Evolutionary conservation across 176 grass and related monocot species (phyloP), one percentile per base, ranked within the genome.

Genomic region (Secale cereale): DNA sequence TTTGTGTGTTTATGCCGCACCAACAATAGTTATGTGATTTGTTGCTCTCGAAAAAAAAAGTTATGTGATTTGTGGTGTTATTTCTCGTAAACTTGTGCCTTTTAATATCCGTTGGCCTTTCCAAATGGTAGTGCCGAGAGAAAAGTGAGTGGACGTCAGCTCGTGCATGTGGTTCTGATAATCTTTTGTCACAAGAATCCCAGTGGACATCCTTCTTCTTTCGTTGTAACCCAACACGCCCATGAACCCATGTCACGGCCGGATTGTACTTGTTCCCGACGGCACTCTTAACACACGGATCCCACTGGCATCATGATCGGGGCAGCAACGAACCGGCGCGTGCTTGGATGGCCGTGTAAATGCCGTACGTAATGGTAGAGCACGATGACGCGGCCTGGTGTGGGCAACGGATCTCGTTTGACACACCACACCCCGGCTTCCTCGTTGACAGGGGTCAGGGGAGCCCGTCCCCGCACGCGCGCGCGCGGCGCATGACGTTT

Each of bases 321-420:
- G 59, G 59, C 16, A 30, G 77, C 25, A 79, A 8, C 77, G 36
- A 28, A 26, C 20, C 32, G n/a, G 25, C 23, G 52, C 67, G 67
- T 35, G 67, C 81, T 20, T n/a, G 50, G 5, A 31, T 22, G 72
- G 27, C 72, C 72, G 26, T 16, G 23, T 19, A 70, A 60, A 39
- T 70, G 20, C 20, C 20, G 33, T 2, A 74, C 36, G 68, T 37
- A 1, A 5, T 15, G 13, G 28, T 40, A 32, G 29, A 48, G 52
- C 23, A 70, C 86, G 61, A 13, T 83, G 74, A 83, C 70, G 81
- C 17, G 14, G 74, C 0, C 14, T 16, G 54, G 86, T 14, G 35
- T 82, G 86, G 86, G 79, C 50, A 26, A 25, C 59, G 25, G 85
- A 81, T 87, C 2, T 29, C 40, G 36, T 60, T 60, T 1, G 35